Base-by-base conservation (phyloP, 2,329 filamentous ascomycete genomes). In the Boeremia exigua region DNA sequence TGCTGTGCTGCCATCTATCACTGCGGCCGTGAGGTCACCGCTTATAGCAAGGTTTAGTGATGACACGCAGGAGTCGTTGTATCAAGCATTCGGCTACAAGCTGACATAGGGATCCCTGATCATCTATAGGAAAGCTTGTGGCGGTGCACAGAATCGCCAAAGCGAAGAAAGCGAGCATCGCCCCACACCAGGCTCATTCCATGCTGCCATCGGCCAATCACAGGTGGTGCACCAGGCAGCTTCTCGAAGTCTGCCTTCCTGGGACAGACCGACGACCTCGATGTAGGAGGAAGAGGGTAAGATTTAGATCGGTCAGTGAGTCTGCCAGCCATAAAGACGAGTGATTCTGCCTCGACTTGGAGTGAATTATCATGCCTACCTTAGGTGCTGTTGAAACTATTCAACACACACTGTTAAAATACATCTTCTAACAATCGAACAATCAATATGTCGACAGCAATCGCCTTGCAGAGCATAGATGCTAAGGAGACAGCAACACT, bases 131-230 rank as follows among this genome's bases (percentile, higher is more conserved):
- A 23, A 23, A 23, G 29, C 34, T 10, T 39, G 51, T 45, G 38
- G 51, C 51, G 19, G 45, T 48, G 43, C 37, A 23, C 32, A 25
- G 30, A 27, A 42, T 14, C 3, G 11, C 6, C 25, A 45, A 38
- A 10, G 32, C 30, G 29, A 51, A 17, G 25, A 44, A 51, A 49
- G 29, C 47, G 29, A 49, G 30, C 47, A 30, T 34, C 4, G 47
- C 47, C 47, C 36, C 37, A 34, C 47, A 4, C 37, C 23, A 34
- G 37, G 30, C 37, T 49, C 19, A 34, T 11, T 29, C 12, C 29
- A 38, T 28, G 9, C 40, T 33, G 8, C 25, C 10, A 15, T 38
- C 10, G 25, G 17, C 40, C 39, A 51, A 45, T 38, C 47, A 36
- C 28, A 14, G 23, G n/a, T 27, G 12, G n/a, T 11, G 9, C 15